Evolutionary conservation across 2,329 filamentous ascomycete genomes (phyloP), one percentile per base, ranked within the genome.

Genomic region (Diaporthe sp.): DNA sequence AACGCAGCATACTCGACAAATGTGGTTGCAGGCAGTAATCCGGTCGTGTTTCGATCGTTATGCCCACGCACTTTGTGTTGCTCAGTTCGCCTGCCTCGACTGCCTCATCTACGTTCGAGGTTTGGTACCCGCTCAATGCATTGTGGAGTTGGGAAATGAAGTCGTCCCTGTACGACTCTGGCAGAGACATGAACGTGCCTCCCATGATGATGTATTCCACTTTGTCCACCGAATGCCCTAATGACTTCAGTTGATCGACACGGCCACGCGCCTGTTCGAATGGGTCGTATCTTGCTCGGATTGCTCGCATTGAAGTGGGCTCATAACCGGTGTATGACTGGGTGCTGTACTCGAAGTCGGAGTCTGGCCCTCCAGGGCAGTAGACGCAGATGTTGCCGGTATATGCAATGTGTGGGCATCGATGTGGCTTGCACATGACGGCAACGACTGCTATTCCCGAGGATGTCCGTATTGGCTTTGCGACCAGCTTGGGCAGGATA

Each of bases 201-300:
- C 97, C 97, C 97, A 99, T 99, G 82, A 99, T 98, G 81, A 99
- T 99, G 84, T 98, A 99, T 86, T 99, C 97, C 32, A 99, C 97
- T 84, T 99, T 99, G 86, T 99, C 97, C 63, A 99, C 97, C 59
- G 95, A 98, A 84, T 99, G 97, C 0, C 97, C 97, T 0, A 99
- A 89, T 2, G 94, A 94, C 83, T 97, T 97, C 81, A 99, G 95
- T 85, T 99, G 97, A 79, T 99, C 97, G 8, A 99, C 96, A 78
- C 97, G 92, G 55, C 97, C 97, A 82, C 97, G 90, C 22, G 97
- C 97, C 86, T 99, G 97, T 84, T 99, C 97, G 79, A 98, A 99
- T 0, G 97, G 97, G 81, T 99, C 97, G 81, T 99, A 99, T 68
- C 97, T 92, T 42, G 97, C 97, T 76, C 97, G 93, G 78, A 99